Evolutionary conservation across 371 early-diverging fungal species (phyloP).

Genomic region (Mortierella sp.): DNA sequence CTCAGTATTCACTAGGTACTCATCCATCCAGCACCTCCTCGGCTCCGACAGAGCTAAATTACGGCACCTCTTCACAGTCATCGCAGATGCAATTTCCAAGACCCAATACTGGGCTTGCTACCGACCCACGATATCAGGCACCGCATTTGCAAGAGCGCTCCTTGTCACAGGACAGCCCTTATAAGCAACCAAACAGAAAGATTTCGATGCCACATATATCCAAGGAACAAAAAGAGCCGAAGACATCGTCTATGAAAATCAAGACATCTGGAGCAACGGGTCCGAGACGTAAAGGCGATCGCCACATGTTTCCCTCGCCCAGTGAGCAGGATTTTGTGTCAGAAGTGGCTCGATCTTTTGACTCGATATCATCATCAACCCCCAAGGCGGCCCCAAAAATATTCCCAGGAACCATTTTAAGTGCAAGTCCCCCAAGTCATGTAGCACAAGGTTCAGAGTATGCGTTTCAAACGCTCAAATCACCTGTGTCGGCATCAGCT

Average conservation of each 20-base stretch:
- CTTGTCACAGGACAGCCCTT: constrained; percentile 21
- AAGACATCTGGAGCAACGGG: constrained; percentile 27
- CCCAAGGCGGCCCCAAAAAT: constrained; percentile 21
- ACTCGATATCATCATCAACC: constrained; percentile 22
- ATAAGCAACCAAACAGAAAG: constrained; percentile 27
- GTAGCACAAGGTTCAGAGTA: constrained; percentile 30
- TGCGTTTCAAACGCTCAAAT: constrained; percentile 33
- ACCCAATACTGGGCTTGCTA: background rate
- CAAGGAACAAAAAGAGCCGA: constrained; percentile 20
- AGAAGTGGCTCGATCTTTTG: constrained; percentile 29
- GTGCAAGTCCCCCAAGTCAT: constrained; percentile 32
- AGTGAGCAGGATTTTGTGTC: constrained; percentile 39
- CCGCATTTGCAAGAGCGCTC: constrained; percentile 35
- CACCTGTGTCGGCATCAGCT: constrained; percentile 1
- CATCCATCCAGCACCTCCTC: constrained; percentile 34
- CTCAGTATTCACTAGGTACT: constrained; percentile 13
- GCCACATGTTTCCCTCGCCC: constrained; percentile 16
- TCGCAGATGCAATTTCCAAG: constrained; percentile 10
- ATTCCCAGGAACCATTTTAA: constrained; percentile 19
- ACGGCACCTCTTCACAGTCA: constrained; percentile 25
- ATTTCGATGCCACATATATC: constrained; percentile 12
- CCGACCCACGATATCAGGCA: constrained; percentile 30
- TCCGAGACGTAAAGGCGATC: constrained; percentile 26
- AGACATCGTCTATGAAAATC: constrained; percentile 4
- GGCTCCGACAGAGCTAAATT: constrained; percentile 12